Evolutionary conservation across 2,329 filamentous ascomycete species (phyloP), one percentile per base, ranked within the genome.

Genomic region (Botryotinia narcissicola): DNA sequence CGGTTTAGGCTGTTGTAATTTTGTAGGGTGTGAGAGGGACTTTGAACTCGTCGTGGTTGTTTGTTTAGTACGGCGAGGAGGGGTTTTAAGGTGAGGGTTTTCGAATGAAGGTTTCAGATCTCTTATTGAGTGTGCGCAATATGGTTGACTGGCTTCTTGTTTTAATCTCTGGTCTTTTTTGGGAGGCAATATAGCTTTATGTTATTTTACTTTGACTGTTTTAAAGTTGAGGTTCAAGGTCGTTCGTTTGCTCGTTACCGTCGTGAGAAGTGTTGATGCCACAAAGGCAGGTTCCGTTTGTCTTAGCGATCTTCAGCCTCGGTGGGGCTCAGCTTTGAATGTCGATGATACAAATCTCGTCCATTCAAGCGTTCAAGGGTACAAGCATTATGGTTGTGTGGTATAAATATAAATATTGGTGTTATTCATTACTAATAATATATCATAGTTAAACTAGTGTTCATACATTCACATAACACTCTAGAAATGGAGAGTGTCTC

Each of bases 251-350:
- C 42, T 51, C 42, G 22, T 63, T 25, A 44, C 68, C 46, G 44
- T 71, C 69, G 42, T 71, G 63, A 29, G 59, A 42, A 57, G 48
- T 60, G 44, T 44, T 70, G 66, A 68, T 57, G 48, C 48, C 48
- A 68, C 66, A 68, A 68, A 68, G 66, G 66, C 66, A 68, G 35
- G 66, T 68, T 68, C 48, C 66, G 66, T 42, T 25, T 32, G 32
- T 42, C 42, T 29, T 42, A 57, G 66, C 48, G 35, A 29, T 57
- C 66, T 68, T 68, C 66, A 68, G 66, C 66, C 66, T 68, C 66
- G 66, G 66, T 68, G 66, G 35, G 66, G 66, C 66, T 48, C 64
- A 68, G 64, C n/a, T 57, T 57, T 57, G 51, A 42, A 44, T 6
- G 16, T 44, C 18, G 60, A 42, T 42, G 14, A 62, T 42, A 62